These are phyloP conservation scores for Lipomyces lipofer DNA, from an alignment of 805 yeast genomes.

Conservation along the genomic window DNA sequence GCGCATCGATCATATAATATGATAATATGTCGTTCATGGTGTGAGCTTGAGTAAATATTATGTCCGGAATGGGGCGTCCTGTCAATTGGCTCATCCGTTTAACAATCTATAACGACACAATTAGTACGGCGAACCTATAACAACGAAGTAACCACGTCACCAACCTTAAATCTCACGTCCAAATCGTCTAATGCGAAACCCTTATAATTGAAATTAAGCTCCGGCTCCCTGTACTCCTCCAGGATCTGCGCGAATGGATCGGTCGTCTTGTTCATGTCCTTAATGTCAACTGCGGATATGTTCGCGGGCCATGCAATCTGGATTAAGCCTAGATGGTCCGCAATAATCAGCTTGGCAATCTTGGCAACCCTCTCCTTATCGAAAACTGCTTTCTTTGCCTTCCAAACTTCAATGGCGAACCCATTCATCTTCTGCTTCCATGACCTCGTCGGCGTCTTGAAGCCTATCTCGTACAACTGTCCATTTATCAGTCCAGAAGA, in stretches of 20 bases:
- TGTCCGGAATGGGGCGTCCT: constrained; percentile 26
- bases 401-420: constrained; percentile 15
- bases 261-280: not conserved
- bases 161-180: constrained; percentile 15
- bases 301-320: constrained; percentile 17
- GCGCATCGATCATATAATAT: constrained; percentile 15
- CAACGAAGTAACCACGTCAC: not conserved
- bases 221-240: constrained; percentile 2
- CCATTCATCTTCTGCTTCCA: constrained; percentile 6
- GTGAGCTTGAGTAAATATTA: constrained; percentile 8
- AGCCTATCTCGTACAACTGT: constrained; percentile 18
- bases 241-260: constrained; percentile 5
- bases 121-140: not conserved
- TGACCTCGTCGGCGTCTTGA: not conserved
- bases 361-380: constrained; percentile 2
- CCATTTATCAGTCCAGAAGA: not conserved
- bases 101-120: not conserved
- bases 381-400: constrained; percentile 8
- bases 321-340: constrained; percentile 15
- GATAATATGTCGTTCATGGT: constrained; percentile 12
- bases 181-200: constrained; percentile 12
- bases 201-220: not conserved
- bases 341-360: constrained; percentile 18
- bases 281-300: not conserved
- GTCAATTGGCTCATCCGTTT: constrained; percentile 23